Conservation (phyloP, 2,329 filamentous ascomycete genomes). For the Sporothrix protearum region DNA sequence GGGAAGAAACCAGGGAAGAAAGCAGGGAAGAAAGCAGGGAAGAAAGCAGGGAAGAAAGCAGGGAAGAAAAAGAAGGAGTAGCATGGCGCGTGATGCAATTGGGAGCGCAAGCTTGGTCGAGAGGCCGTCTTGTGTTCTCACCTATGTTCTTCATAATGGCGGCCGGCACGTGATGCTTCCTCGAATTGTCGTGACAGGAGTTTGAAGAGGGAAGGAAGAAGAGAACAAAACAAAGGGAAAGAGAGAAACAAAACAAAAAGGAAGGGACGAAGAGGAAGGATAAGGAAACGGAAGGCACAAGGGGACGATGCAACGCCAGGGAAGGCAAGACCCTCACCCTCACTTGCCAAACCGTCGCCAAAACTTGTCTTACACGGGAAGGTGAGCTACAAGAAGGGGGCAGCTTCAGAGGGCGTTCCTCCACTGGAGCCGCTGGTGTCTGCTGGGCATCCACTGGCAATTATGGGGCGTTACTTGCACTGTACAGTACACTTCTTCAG, state of each 20-base stretch:
- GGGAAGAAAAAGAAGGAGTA: no score
- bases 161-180: background rate
- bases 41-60: no score
- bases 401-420: background rate
- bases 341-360: conserved; percentile 13
- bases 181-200: background rate
- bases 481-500: background rate
- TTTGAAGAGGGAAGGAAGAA: background rate
- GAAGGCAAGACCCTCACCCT: conserved; percentile 6
- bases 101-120: background rate
- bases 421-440: background rate
- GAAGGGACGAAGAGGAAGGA: background rate
- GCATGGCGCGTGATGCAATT: background rate
- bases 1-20: no score
- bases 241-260: background rate
- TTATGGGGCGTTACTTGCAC: background rate
- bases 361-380: conserved; percentile 20
- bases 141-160: conserved; percentile 6
- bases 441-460: background rate
- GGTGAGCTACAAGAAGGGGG: conserved; percentile 4
- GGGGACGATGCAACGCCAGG: background rate
- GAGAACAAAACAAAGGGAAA: no score
- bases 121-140: background rate
- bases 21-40: no score
- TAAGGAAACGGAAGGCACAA: background rate